Evolutionary conservation across 2,329 filamentous ascomycete species (phyloP), one percentile per base, ranked within the genome.

Genomic region (Fusarium sp.): DNA sequence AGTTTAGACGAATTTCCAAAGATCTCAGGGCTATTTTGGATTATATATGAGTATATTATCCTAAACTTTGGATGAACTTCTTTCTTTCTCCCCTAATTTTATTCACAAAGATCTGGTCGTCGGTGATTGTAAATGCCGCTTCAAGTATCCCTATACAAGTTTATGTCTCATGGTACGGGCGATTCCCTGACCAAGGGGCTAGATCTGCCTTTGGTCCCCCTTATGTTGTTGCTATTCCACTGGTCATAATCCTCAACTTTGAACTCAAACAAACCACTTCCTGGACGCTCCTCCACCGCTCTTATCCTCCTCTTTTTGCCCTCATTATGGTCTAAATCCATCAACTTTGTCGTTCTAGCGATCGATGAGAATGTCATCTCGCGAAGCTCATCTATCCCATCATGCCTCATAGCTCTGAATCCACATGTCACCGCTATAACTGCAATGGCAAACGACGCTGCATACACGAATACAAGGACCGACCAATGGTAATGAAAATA

Each of bases 331-430:
- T 58, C 52, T 5, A 60, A 10, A 6, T 58, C 43, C n/a, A 58
- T 58, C 0, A n/a, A 42, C 10, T 39, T 52, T 5, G 65, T 67
- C 3, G 65, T 61, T 26, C 38, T 61, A 2, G 63, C 66, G 9
- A 71, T 71, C 0, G 63, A 58, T 0, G 70, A 72, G 17, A 72
- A 72, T 0, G 40, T 63, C 22, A 70, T 70, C 34, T 72, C 55
- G 15, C 70, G 69, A 31, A 72, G 56, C 24, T 68, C 56, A 1
- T 53, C n/a, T 7, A 72, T 44, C 1, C 69, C 66, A 10, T 72
- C 70, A 4, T 49, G 50, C 8, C 20, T 17, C 70, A 72, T 72
- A 4, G 65, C 66, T 13, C 58, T 14, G 10, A 72, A 53, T 2
- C 66, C 69, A 5, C 48, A 70, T 3, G 14, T 31, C 4, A 72